A percentile compares a stretch with the other conserved stretches of the same genome.
These are phyloP conservation scores for Euphorbia lathyris DNA, from an alignment of 345 rosid species.

Conservation along the genomic window DNA sequence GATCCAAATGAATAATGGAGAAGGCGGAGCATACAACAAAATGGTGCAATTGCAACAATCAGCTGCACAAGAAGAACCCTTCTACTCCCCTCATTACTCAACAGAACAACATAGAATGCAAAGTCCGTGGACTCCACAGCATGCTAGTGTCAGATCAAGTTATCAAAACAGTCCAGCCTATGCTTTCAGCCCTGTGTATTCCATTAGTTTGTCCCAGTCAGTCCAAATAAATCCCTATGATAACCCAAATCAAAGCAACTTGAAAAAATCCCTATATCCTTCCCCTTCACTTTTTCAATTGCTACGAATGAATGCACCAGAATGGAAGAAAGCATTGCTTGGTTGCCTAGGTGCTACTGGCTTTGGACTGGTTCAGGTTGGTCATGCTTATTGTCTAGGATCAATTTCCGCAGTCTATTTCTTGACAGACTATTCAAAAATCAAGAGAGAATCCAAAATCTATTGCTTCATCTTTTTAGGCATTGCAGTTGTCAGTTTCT, in stretches of 20 bases:
- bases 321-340: conserved; percentile 26
- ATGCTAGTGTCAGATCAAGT: background rate
- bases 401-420: conserved; percentile 27
- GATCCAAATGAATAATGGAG: conserved; percentile 36
- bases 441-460: conserved; percentile 19
- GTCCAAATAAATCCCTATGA: background rate
- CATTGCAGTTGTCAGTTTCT: conserved; percentile 17
- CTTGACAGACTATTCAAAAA: conserved; percentile 12
- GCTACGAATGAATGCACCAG: conserved; percentile 25
- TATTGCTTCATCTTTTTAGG: conserved; percentile 26
- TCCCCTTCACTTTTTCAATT: conserved; percentile 23
- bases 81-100: conserved; percentile 29
- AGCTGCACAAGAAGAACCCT: conserved; percentile 15
- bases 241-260: conserved; percentile 2
- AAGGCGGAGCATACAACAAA: conserved; percentile 30
- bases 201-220: background rate
- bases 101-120: background rate
- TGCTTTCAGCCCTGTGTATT: background rate
- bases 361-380: conserved; percentile 27
- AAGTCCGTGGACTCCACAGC: conserved; percentile 1
- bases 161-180: conserved; percentile 3
- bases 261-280: conserved; percentile 4
- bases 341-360: conserved; percentile 29
- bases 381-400: conserved; percentile 23
- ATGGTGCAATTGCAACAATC: conserved; percentile 43